Evolutionary conservation across 2,329 filamentous ascomycete species (phyloP).

Genomic region (Gaeumannomyces tritici): DNA sequence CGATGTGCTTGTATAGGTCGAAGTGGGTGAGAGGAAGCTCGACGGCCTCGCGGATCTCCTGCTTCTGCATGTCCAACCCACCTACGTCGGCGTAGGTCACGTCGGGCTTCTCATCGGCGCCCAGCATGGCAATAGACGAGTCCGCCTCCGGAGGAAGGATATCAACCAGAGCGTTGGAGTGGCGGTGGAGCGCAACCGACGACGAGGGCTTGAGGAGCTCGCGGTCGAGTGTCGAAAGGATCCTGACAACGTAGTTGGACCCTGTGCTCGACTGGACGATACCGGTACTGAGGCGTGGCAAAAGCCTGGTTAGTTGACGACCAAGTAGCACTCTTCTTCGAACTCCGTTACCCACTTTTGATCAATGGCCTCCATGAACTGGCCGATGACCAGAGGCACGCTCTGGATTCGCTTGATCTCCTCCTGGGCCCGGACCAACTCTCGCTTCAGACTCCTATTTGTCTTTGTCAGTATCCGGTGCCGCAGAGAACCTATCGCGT

Average conservation of each 20-base stretch:
- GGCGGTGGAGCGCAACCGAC: slow-evolving; percentile 92
- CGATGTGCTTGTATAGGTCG: slow-evolving; percentile 97
- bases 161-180: slow-evolving; percentile 97
- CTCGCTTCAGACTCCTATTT: slow-evolving; percentile 80
- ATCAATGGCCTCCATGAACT: slow-evolving; percentile 99
- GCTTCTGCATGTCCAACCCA: slow-evolving; percentile 98
- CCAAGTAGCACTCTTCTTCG: slow-evolving; percentile 6
- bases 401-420: slow-evolving; percentile 99
- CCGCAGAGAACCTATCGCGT: slow-evolving; percentile 4
- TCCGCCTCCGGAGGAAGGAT: slow-evolving; percentile 98
- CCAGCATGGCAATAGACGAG: slow-evolving; percentile 97
- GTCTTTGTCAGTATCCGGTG: background rate
- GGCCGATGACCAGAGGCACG: slow-evolving; percentile 88
- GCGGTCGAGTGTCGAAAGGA: slow-evolving; percentile 94
- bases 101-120: slow-evolving; percentile 93
- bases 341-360: slow-evolving; percentile 62
- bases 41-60: slow-evolving; percentile 96
- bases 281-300: slow-evolving; percentile 59
- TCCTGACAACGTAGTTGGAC: slow-evolving; percentile 97
- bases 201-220: slow-evolving; percentile 97
- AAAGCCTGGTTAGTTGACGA: slow-evolving; percentile 4
- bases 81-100: slow-evolving; percentile 97
- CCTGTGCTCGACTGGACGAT: slow-evolving; percentile 98
- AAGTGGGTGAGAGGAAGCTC: slow-evolving; percentile 96
- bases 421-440: slow-evolving; percentile 93